Percentiles rank a stretch among this genome's conserved stretches.
Conservation (phyloP, 2,329 filamentous ascomycete genomes). For the Calycina herbarum region DNA sequence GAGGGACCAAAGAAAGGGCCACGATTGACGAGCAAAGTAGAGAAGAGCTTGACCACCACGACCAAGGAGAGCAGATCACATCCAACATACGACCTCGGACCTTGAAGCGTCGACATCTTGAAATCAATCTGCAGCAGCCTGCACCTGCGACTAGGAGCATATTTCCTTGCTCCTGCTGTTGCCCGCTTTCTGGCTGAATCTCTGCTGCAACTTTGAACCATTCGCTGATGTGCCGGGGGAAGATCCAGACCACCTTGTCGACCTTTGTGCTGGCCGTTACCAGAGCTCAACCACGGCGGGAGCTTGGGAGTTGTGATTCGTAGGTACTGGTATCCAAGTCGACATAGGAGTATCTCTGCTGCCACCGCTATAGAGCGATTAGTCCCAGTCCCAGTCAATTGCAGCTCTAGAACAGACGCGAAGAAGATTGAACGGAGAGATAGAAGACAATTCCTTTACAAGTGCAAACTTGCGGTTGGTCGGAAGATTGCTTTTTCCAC, state of each 20-base stretch:
- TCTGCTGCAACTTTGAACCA: conserved; percentile 9
- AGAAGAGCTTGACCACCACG: not conserved
- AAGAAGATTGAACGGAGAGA: not conserved
- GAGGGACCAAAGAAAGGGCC: not conserved
- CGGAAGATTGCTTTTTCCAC: conserved; percentile 2
- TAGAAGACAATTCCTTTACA: too few species aligned
- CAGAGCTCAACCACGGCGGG: not conserved
- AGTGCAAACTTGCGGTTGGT: conserved; percentile 5
- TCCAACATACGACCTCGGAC: not conserved
- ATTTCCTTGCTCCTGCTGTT: conserved; percentile 3
- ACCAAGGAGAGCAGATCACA: too few species aligned
- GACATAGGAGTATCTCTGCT: not conserved
- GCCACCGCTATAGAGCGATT: too few species aligned
- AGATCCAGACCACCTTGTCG: conserved; percentile 6
- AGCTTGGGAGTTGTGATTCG: not conserved
- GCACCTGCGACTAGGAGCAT: too few species aligned
- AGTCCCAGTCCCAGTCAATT: not conserved
- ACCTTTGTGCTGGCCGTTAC: conserved; percentile 3
- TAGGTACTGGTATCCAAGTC: not conserved
- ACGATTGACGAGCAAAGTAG: not conserved
- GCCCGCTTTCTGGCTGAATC: conserved; percentile 20
- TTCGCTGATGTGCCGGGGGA: conserved; percentile 13
- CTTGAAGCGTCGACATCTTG: not conserved
- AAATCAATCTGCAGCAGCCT: not conserved
- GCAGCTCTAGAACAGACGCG: not conserved